A percentile compares a stretch with the other conserved stretches of the same genome.
phyloP scores from a whole-genome alignment of 2,329 filamentous ascomycete species.

The Fusarium nurragi region DNA sequence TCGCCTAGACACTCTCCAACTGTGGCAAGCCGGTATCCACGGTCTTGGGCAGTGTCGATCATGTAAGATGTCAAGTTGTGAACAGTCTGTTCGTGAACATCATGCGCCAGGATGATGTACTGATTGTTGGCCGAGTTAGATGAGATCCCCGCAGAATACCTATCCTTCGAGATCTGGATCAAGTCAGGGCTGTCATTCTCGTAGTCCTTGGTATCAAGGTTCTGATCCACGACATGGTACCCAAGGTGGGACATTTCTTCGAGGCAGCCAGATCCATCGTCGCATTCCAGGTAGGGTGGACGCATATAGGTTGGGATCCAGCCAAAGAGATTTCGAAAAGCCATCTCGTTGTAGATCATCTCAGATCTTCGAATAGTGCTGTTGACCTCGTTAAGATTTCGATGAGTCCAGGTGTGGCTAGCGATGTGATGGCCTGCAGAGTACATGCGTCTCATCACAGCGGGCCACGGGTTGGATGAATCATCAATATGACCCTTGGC shows the following conservation, averaged over 20 bases:
- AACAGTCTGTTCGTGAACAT: constrained; percentile 60
- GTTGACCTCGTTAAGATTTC: constrained; percentile 51
- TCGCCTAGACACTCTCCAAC: constrained; percentile 68
- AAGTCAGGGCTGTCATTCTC: constrained; percentile 59
- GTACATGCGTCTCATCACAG: constrained; percentile 54
- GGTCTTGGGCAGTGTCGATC: constrained; percentile 51
- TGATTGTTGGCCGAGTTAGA: constrained; percentile 39
- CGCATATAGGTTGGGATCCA: constrained; percentile 57
- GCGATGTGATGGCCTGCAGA: constrained; percentile 57
- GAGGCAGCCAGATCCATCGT: constrained; percentile 51
- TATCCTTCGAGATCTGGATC: constrained; percentile 58
- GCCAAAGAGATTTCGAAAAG: constrained; percentile 54
- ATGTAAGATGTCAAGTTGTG: constrained; percentile 55
- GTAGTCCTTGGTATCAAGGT: constrained; percentile 70
- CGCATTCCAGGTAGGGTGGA: constrained; percentile 57
- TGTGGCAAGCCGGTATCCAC: constrained; percentile 60
- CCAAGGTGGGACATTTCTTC: constrained; percentile 52
- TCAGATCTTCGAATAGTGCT: constrained; percentile 50
- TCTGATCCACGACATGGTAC: constrained; percentile 66
- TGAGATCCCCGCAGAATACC: constrained; percentile 51
- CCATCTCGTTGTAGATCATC: constrained; percentile 57
- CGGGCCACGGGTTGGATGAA: constrained; percentile 46
- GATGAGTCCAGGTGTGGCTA: constrained; percentile 60
- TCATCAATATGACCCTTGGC: constrained; percentile 56
- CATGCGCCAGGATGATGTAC: constrained; percentile 64